Evolutionary conservation across 176 grass and related monocot genomes (phyloP).

Genomic region (Poa annua): DNA sequence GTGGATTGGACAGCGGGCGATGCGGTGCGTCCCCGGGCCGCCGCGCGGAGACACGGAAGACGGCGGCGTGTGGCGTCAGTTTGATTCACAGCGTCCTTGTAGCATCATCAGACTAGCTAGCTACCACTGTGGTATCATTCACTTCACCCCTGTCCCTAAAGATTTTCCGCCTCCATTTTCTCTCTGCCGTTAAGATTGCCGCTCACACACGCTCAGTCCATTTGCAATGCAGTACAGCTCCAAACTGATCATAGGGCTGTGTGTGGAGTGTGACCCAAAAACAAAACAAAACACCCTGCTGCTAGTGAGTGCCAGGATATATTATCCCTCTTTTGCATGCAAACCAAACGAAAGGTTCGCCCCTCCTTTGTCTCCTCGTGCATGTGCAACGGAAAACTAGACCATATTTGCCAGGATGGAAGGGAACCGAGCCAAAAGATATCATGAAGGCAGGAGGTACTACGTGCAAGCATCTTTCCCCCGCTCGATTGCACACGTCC

Average conservation of each 20-base stretch:
- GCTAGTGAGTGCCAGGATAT: slow-evolving; percentile 2
- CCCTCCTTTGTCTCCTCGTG: background rate
- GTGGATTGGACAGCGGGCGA: background rate
- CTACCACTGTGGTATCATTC: background rate
- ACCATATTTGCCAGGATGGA: background rate
- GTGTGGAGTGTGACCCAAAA: slow-evolving; percentile 7
- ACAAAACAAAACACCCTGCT: slow-evolving; percentile 16
- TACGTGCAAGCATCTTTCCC: no score
- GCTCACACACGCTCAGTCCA: no score
- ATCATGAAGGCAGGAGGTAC: background rate
- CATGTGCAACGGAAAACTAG: background rate
- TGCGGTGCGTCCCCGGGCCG: background rate
- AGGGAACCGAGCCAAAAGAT: slow-evolving; percentile 32
- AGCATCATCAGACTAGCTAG: no score
- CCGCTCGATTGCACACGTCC: no score
- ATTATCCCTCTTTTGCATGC: slow-evolving; percentile 49
- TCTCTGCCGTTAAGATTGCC: background rate
- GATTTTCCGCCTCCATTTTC: background rate
- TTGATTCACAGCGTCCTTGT: background rate
- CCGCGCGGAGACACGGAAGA: slow-evolving; percentile 13
- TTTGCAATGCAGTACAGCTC: background rate
- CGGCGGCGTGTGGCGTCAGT: background rate
- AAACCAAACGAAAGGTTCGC: slow-evolving; percentile 29
- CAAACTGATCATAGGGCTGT: slow-evolving; percentile 16
- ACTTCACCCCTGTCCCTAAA: background rate